Evolutionary conservation across 169 alveolate species (phyloP), one percentile per base, ranked within the genome.

Genomic region (Eimeria maxima): DNA sequence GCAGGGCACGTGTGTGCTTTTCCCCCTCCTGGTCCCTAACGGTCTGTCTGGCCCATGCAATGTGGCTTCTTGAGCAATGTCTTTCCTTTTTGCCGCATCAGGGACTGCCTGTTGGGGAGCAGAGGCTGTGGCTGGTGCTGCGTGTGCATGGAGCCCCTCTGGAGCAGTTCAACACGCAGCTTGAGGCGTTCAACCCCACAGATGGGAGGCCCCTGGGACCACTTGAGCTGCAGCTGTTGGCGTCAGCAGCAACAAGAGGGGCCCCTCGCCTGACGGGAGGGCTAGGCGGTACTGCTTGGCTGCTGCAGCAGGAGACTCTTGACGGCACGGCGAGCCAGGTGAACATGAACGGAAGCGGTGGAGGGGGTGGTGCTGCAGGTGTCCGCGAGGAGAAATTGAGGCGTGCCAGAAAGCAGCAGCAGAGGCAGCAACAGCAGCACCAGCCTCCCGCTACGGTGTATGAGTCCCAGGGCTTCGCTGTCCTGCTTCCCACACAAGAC

Each of bases 31-130:
- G n/a, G n/a, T n/a, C n/a, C 1, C 1, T 0, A 33, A 33, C 38
- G 1, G 38, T 33, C 38, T 33, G 38, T 33, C 38, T 33, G 38
- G 2, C 38, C 38, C 38, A 33, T 33, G 38, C 38, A 33, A 33
- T 33, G 38, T 33, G 38, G 38, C 38, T 33, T 33, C 38, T 33
- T 33, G 38, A 33, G 38, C 38, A 33, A 33, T 33, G 38, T 33
- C 38, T 33, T 53, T 53, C 60, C 60, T 53, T 7, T 7, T 69
- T 69, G 47, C 42, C 24, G 42, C 38, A 78, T 45, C 89, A 84
- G 96, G 96, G 96, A 29, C 45, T 94, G 18, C 96, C 96, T n/a
- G 94, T 94, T 24, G 83, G 95, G 42, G 96, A 94, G 83, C 96
- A 94, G 69, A n/a, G 96, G 24, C 94, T 94, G 50, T 94, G 90